These are phyloP conservation scores for Zizania palustris DNA, from an alignment of 202 grass and related monocot genomes.

Conservation along the genomic window DNA sequence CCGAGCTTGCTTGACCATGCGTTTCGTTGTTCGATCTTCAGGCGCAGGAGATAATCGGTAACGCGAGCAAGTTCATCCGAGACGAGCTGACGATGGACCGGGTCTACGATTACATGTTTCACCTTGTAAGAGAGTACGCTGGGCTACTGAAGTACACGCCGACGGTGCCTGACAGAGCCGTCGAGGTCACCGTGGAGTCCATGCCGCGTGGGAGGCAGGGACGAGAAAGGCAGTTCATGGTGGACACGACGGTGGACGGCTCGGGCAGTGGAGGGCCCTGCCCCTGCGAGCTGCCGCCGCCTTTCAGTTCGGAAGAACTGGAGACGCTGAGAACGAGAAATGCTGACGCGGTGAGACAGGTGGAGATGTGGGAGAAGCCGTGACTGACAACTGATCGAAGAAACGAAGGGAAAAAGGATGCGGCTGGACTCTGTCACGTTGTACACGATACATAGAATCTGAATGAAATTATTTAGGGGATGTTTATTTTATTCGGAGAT, in stretches of 20 bases:
- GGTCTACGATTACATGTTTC: conserved; percentile 76
- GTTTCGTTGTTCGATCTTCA: neutral
- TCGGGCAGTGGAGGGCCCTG: conserved; percentile 39
- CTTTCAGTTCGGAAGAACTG: conserved; percentile 45
- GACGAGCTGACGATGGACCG: conserved; percentile 60
- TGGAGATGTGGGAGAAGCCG: conserved; percentile 47
- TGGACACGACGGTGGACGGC: conserved; percentile 30
- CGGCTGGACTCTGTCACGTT: neutral
- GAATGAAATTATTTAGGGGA: too few relatives aligned
- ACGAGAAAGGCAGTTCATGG: conserved; percentile 42
- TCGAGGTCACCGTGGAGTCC: conserved; percentile 53
- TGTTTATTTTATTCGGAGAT: too few relatives aligned
- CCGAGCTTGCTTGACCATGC: neutral
- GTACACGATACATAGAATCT: neutral
- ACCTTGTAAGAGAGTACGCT: conserved; percentile 58
- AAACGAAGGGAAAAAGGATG: too few relatives aligned
- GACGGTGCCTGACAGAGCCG: conserved; percentile 41
- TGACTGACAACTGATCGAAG: neutral
- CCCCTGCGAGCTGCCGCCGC: conserved; percentile 51
- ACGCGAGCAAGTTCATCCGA: conserved; percentile 51
- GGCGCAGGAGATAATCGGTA: conserved; percentile 48
- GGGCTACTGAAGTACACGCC: conserved; percentile 57
- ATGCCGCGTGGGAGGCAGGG: conserved; percentile 35
- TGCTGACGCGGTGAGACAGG: conserved; percentile 21
- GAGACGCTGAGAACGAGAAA: conserved; percentile 28